Percentiles rank a stretch among this genome's conserved stretches.
Evolutionary conservation across 306 rosid genomes (phyloP).

Genomic region (Luffa aegyptiaca): DNA sequence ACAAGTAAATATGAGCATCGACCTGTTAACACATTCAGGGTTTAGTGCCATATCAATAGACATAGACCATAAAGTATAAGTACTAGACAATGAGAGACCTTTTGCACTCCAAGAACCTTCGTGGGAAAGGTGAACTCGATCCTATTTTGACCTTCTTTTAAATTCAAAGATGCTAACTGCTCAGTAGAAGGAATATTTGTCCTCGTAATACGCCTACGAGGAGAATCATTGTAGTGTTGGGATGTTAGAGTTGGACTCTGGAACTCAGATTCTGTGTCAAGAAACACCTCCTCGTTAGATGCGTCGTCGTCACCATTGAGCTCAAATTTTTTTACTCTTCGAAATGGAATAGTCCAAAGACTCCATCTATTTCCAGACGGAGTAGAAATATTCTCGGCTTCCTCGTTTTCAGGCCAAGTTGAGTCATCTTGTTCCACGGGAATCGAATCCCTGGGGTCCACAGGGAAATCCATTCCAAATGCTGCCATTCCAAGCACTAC

Average conservation of each 20-base stretch:
- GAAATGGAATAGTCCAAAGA: constrained; percentile 78
- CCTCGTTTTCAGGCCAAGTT: constrained; percentile 36
- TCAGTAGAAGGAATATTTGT: constrained; percentile 86
- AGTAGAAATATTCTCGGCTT: constrained; percentile 28
- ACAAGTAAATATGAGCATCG: constrained; percentile 93
- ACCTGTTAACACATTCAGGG: constrained; percentile 39
- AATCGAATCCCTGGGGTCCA: constrained; percentile 56
- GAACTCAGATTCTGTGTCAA: constrained; percentile 66
- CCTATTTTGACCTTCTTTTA: constrained; percentile 86
- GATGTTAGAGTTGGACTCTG: constrained; percentile 8
- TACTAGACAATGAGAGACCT: constrained; percentile 30
- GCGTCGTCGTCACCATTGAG: constrained; percentile 42
- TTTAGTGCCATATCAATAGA: background rate
- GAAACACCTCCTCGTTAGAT: constrained; percentile 72
- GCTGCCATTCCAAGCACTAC: constrained; percentile 65
- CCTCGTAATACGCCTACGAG: constrained; percentile 51
- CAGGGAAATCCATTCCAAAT: constrained; percentile 55
- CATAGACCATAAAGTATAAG: background rate
- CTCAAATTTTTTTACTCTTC: constrained; percentile 74
- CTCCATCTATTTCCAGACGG: constrained; percentile 74
- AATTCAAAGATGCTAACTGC: constrained; percentile 93
- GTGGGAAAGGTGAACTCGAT: constrained; percentile 81
- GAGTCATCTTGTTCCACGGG: constrained; percentile 56
- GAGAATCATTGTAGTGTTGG: constrained; percentile 25
- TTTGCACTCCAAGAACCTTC: constrained; percentile 76